Evolutionary conservation across 495 filamentous ascomycete genomes (phyloP), one percentile per base, ranked within the genome.

Genomic region (Aspergillus carlsbadensis): DNA sequence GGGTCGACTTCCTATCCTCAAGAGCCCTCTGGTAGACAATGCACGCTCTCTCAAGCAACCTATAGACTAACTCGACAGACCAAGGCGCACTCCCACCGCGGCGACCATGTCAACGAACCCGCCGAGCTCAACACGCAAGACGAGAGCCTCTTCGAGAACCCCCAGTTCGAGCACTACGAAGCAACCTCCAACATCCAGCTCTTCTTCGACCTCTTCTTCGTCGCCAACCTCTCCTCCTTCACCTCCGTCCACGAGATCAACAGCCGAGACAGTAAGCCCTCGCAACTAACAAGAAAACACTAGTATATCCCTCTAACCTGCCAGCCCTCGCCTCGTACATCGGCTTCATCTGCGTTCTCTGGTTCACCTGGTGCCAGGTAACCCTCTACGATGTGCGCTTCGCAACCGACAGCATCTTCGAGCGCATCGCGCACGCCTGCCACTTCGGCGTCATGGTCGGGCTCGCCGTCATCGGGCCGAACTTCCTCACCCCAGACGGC

Each of bases 191-290:
- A 51, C 33, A 18, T 51, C 33, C 47, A 51, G 47, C 47, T 51
- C 26, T 51, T 51, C 47, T 51, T 37, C 33, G 33, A 51, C 31
- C 20, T 51, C 10, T 51, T 51, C 47, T 51, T 51, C 47, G 47
- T 51, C 13, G 47, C 33, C n/a, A 51, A 51, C 35, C 47, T 51
- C 13, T 17, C 31, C 11, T 51, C 47, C 15, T 51, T 51, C 20
- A 51, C 47, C 18, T 10, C 10, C 14, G 47, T 51, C 5, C 47
- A 51, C 47, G 47, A 51, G n/a, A 51, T 51, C 47, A 51, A 22
- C 31, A 36, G 47, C 26, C 26, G 26, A 36, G 33, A 51, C 14
- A 37, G 47, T 51, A 51, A 1, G 46, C 29, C 22, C 33, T 34
- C 46, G 6, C 6, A 24, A 33, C n/a, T 0, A 6, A 22, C 4